Evolutionary conservation across 2,329 filamentous ascomycete species (phyloP).

Genomic region (Stachybotrys chartarum): DNA sequence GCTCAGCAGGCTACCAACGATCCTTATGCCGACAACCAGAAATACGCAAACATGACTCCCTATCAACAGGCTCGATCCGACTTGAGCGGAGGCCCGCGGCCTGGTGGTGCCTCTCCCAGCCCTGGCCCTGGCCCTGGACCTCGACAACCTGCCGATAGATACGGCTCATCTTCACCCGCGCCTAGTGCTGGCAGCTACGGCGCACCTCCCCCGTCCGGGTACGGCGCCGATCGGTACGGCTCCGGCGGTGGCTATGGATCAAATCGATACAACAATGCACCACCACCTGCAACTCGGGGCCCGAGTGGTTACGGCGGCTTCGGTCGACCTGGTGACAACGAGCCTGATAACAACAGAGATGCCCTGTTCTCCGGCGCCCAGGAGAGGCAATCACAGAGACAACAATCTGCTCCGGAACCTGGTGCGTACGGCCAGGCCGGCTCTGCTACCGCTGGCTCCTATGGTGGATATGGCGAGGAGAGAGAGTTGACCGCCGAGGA

Average conservation of each 20-base stretch:
- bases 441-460: slow-evolving; percentile 18
- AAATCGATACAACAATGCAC: slow-evolving; percentile 13
- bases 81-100: slow-evolving; percentile 20
- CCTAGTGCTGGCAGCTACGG: slow-evolving; percentile 8
- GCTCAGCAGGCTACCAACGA: slow-evolving; percentile 43
- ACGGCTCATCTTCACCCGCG: slow-evolving; percentile 14
- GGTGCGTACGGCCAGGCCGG: slow-evolving; percentile 17
- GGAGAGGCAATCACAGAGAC: slow-evolving; percentile 37
- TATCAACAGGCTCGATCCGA: slow-evolving; percentile 36
- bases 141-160: slow-evolving; percentile 1
- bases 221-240: slow-evolving; percentile 47
- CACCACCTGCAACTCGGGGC: slow-evolving; percentile 27
- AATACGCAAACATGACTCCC: slow-evolving; percentile 36
- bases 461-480: slow-evolving; percentile 56
- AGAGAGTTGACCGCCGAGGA: slow-evolving; percentile 76
- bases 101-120: slow-evolving; percentile 27
- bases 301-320: slow-evolving; percentile 57
- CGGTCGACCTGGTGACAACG: slow-evolving; percentile 35
- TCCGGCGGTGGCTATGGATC: slow-evolving; percentile 18
- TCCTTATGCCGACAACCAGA: slow-evolving; percentile 44
- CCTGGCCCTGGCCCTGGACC: slow-evolving; percentile 14
- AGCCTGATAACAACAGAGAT: slow-evolving; percentile 49
- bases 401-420: slow-evolving; percentile 11
- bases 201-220: slow-evolving; percentile 31
- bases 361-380: slow-evolving; percentile 55